These are phyloP conservation scores for Sparassis latifolia DNA, from an alignment of 1,284 basidiomycete genomes.

Conservation along the genomic window DNA sequence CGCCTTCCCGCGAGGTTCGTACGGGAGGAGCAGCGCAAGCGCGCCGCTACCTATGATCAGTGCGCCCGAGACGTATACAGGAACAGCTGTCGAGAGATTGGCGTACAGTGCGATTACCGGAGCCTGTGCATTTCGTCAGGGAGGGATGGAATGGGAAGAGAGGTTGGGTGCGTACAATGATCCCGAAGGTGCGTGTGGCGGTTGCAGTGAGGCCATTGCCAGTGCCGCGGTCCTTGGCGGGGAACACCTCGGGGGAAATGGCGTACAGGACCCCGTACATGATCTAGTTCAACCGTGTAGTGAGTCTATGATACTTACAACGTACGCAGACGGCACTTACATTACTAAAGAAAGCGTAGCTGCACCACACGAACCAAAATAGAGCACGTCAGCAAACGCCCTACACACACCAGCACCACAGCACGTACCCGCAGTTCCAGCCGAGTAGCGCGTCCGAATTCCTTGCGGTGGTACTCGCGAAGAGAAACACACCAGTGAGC, in stretches of 20 bases:
- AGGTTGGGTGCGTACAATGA: conserved; percentile 40
- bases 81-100: conserved; percentile 56
- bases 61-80: conserved; percentile 73
- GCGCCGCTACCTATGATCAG: conserved; percentile 62
- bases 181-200: conserved; percentile 53
- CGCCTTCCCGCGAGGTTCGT: conserved; percentile 68
- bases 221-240: conserved; percentile 64
- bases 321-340: conserved; percentile 19
- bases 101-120: conserved; percentile 71
- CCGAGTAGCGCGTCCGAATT: conserved; percentile 61
- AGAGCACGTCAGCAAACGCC: neutral
- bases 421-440: conserved; percentile 54
- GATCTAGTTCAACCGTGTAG: conserved; percentile 28
- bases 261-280: conserved; percentile 79
- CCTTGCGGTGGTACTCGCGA: conserved; percentile 64
- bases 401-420: neutral
- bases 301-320: neutral
- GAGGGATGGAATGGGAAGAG: neutral
- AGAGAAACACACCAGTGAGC: conserved; percentile 67
- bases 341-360: conserved; percentile 51
- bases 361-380: neutral
- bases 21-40: conserved; percentile 68
- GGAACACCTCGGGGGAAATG: conserved; percentile 66
- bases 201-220: conserved; percentile 53
- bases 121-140: conserved; percentile 33